phyloP scores from a whole-genome alignment of 176 grass and related monocot genomes.

The barley (Hordeum vulgare) region MorexV3_pseudomolecules_assembly NC_058518.1:488912833-488913332 shows the following conservation, averaged over 20 bases:
- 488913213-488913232: constrained; percentile 59
- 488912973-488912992: constrained; percentile 74
- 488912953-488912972: constrained; percentile 75
- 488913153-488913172: constrained; percentile 75
- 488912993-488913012: constrained; percentile 65
- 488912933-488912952: constrained; percentile 76
- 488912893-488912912: constrained; percentile 62
- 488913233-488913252: constrained; percentile 26
- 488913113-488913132: constrained; percentile 51
- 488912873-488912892: constrained; percentile 67
- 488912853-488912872: constrained; percentile 87
- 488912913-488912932: constrained; percentile 68
- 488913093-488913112: constrained; percentile 68
- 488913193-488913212: constrained; percentile 66
- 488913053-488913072: constrained; percentile 52
- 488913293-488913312: constrained; percentile 34
- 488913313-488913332: constrained; percentile 67
- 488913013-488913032: constrained; percentile 45
- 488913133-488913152: constrained; percentile 46
- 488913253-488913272: constrained; percentile 45
- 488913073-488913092: constrained; percentile 57
- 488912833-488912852: constrained; percentile 90
- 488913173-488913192: constrained; percentile 46
- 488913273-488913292: constrained; percentile 64
- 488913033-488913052: constrained; percentile 72